phyloP scores from a whole-genome alignment of 345 rosid species.

The Eucalyptus tenuipes region DNA sequence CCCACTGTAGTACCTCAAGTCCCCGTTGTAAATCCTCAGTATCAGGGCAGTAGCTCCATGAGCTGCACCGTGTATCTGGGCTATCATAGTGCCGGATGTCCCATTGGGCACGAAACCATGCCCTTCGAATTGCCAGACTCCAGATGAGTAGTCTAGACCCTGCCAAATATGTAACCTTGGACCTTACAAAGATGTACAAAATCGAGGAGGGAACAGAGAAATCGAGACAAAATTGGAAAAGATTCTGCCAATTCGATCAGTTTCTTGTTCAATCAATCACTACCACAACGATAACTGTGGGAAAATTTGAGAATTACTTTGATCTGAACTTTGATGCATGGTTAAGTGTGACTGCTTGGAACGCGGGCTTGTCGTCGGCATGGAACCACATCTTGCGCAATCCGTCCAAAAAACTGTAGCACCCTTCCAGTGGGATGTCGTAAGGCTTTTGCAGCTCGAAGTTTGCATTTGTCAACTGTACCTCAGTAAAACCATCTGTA shows the following conservation, averaged over 20 bases:
- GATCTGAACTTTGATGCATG: conserved; percentile 6
- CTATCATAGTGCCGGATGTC: conserved; percentile 13
- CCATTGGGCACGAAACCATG: conserved; percentile 13
- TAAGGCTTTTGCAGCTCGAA: conserved; percentile 4
- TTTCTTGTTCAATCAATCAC: neutral
- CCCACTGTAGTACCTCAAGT: conserved; percentile 1
- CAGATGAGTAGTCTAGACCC: conserved; percentile 20
- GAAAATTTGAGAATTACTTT: neutral
- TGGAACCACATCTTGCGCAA: conserved; percentile 3
- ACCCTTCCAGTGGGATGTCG: neutral
- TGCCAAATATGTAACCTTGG: neutral
- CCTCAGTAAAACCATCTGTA: conserved; percentile 1
- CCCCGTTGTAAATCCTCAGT: conserved; percentile 20
- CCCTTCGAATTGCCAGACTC: conserved; percentile 36
- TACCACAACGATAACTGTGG: neutral
- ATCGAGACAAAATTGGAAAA: neutral
- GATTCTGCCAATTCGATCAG: neutral
- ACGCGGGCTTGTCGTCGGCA: conserved; percentile 1
- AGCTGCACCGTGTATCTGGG: conserved; percentile 22
- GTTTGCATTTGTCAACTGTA: neutral
- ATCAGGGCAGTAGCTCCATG: conserved; percentile 5
- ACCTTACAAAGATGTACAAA: neutral
- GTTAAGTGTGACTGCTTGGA: conserved; percentile 2
- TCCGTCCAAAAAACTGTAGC: neutral
- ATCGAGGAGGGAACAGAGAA: neutral